Conservation (phyloP, 2,329 filamentous ascomycete species). For the Colletotrichum lindemuthianum region DNA sequence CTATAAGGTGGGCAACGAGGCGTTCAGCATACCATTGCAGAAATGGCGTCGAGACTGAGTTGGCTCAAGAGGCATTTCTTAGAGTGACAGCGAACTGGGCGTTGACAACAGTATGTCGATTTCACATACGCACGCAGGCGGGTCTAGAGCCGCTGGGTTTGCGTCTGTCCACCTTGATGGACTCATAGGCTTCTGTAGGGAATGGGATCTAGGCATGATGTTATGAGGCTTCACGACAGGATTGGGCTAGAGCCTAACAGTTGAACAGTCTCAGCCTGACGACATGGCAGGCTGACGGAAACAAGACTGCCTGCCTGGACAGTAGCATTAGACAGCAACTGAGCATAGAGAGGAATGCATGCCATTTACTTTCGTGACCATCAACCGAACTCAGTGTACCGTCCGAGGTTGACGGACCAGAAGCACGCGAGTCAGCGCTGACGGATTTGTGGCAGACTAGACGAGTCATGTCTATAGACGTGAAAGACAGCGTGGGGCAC, state of each 20-base stretch:
- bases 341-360: too few relatives aligned
- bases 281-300: neutral
- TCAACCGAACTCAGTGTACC: too few relatives aligned
- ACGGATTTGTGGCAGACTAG: too few relatives aligned
- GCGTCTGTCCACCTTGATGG: too few relatives aligned
- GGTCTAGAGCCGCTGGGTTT: too few relatives aligned
- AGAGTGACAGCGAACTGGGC: conserved; percentile 27
- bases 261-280: neutral
- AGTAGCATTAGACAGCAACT: neutral
- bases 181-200: neutral
- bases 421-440: too few relatives aligned
- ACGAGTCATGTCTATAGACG: too few relatives aligned
- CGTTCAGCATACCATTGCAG: conserved; percentile 8
- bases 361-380: too few relatives aligned
- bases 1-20: conserved; percentile 59
- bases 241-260: conserved; percentile 16
- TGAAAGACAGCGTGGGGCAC: too few relatives aligned
- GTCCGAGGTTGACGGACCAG: too few relatives aligned
- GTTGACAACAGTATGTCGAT: conserved; percentile 3
- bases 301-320: too few relatives aligned
- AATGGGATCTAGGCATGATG: conserved; percentile 14
- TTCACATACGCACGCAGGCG: neutral
- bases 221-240: conserved; percentile 29
- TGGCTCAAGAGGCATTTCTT: conserved; percentile 24
- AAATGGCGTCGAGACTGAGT: conserved; percentile 25